Evolutionary conservation across 106 monocot genomes (phyloP), one percentile per base, ranked within the genome.

Genomic region (Agapanthus africanus): DNA sequence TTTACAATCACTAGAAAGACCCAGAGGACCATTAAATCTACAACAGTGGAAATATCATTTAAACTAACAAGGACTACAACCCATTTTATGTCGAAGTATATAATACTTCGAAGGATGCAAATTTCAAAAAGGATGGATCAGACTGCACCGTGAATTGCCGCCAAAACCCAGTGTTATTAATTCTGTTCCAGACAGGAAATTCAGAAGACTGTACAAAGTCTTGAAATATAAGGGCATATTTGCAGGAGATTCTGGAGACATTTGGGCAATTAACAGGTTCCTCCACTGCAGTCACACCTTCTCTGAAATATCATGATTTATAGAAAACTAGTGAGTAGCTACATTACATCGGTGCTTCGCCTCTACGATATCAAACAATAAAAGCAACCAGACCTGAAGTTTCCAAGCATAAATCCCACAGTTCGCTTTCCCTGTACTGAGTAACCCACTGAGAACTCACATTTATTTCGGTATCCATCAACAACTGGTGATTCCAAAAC

Each of bases 391-490:
- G 18, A 95, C 95, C 91, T 99, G 77, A 99, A 92, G 81, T 90
- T 99, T 74, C 97, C 97, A 77, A 90, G 82, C 84, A 83, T 83
- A 82, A 92, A 99, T 11, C 97, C 97, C 41, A 99, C 97, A 26
- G 84, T 90, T 51, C 28, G 67, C 70, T 89, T 92, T n/a, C 92
- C 92, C 46, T 89, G 67, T 59, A 81, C 40, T 51, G 97, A 99
- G 81, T 73, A 81, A 37, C 97, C 97, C 26, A 99, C 92, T 46
- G 97, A 92, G 63, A 99, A 99, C 70, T 99, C 97, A 66, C 97
- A 99, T 66, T 99, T 99, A 74, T 92, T 99, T 18, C 97, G 79
- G 57, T 99, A 99, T 11, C 97, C 97, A 79, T 79, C 73, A 56
- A 78, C 66, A n/a, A 87, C 6, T 61, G 97, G 97, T 67, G 97